Percentiles rank a stretch among this genome's conserved stretches.
Conservation (phyloP, 495 filamentous ascomycete genomes). For the Staphylotrichum tortipilum region DNA sequence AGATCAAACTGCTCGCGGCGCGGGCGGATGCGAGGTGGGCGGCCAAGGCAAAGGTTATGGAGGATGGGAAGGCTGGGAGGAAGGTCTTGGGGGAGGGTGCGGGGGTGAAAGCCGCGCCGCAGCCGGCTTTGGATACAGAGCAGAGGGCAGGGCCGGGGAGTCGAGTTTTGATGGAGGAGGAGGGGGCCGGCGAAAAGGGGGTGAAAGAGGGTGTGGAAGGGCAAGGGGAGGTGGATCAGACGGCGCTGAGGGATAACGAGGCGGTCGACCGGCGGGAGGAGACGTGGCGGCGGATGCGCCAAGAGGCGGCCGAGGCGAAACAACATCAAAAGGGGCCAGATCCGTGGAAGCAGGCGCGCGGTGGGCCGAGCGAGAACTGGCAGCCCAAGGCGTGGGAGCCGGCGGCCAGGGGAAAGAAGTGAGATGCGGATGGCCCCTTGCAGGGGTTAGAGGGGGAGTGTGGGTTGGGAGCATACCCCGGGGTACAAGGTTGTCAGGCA, state of each 20-base stretch:
- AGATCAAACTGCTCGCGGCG: too few species aligned
- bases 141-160: background rate
- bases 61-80: constrained; percentile 4
- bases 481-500: too few species aligned
- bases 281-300: constrained; percentile 23
- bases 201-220: background rate
- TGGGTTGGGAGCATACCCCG: too few species aligned
- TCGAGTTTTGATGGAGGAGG: background rate
- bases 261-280: constrained; percentile 9
- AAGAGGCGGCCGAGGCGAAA: constrained; percentile 14
- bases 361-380: constrained; percentile 60
- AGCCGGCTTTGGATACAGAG: constrained; percentile 1
- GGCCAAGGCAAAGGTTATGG: constrained; percentile 49
- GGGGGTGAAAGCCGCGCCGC: background rate
- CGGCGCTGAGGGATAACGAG: background rate
- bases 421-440: too few species aligned
- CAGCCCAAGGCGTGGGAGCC: constrained; percentile 70
- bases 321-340: constrained; percentile 31
- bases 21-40: constrained; percentile 69
- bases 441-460: too few species aligned
- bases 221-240: background rate
- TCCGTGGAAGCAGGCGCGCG: constrained; percentile 53
- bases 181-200: background rate
- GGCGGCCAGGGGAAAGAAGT: constrained; percentile 22
- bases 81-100: background rate